These are phyloP conservation scores for Escovopsis weberi DNA, from an alignment of 2,329 filamentous ascomycete genomes.

Conservation along the genomic window DNA sequence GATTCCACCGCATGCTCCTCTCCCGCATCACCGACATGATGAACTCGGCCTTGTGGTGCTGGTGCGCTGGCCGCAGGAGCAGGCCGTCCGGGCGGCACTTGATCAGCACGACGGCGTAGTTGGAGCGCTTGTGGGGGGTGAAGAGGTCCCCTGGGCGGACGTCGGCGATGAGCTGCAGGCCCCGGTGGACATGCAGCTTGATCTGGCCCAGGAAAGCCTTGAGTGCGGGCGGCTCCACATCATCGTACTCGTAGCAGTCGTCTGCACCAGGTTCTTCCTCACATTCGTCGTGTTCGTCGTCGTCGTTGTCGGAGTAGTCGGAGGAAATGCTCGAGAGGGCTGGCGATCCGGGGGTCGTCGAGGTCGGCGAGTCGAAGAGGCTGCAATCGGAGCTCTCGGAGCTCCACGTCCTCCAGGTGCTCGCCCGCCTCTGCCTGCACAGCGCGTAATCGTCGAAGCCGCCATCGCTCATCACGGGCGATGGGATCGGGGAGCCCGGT, in stretches of 20 bases:
- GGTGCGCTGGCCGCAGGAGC: neutral
- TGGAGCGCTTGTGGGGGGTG: constrained; percentile 4
- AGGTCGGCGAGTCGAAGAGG: constrained; percentile 5
- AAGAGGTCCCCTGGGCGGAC: constrained; percentile 11
- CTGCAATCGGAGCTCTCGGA: constrained; percentile 5
- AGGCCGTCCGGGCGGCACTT: constrained; percentile 8
- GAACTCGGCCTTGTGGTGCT: neutral
- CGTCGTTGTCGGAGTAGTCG: neutral
- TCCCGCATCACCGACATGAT: constrained; percentile 9
- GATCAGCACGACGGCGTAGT: constrained; percentile 11
- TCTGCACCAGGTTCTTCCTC: neutral
- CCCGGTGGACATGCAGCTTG: constrained; percentile 10
- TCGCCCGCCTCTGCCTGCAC: neutral
- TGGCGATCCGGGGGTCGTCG: neutral
- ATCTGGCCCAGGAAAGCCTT: constrained; percentile 9
- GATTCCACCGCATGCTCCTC: constrained; percentile 10
- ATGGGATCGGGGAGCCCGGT: neutral
- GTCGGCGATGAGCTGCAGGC: constrained; percentile 9
- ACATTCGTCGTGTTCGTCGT: constrained; percentile 1
- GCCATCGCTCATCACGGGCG: constrained; percentile 1
- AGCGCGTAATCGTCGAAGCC: constrained; percentile 3
- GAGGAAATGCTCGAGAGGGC: constrained; percentile 2
- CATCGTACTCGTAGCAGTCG: neutral
- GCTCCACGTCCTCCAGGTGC: constrained; percentile 2
- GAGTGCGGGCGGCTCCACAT: constrained; percentile 4